Evolutionary conservation across 768 basidiomycete species (phyloP).

Genomic region (Brasilioporus rufonigricans): DNA sequence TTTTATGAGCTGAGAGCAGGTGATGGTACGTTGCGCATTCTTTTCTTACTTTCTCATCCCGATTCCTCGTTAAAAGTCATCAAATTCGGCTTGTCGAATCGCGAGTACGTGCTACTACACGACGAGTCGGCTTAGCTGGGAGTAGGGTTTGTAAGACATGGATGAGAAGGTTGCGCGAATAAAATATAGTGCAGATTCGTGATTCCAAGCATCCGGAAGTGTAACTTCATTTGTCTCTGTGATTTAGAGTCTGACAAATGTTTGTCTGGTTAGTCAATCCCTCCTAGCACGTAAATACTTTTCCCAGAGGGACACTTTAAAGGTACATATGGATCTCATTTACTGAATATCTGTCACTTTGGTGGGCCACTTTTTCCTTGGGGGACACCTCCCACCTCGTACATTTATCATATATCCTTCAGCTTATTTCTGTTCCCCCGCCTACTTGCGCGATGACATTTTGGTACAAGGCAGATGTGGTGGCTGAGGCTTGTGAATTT

Average conservation of each 20-base stretch:
- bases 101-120: conserved; percentile 84
- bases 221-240: neutral
- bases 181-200: neutral
- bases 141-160: neutral
- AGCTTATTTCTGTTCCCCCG: no score
- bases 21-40: conserved; percentile 58
- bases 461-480: no score
- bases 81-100: conserved; percentile 77
- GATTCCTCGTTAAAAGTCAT: conserved; percentile 51
- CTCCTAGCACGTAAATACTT: neutral
- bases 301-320: no score
- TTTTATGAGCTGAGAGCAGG: conserved; percentile 80
- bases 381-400: no score
- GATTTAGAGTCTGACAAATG: neutral
- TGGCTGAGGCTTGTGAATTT: no score
- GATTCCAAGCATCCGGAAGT: neutral
- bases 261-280: conserved; percentile 1
- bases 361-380: no score
- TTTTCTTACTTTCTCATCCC: neutral
- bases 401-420: no score
- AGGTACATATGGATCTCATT: no score
- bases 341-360: no score
- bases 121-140: conserved; percentile 60
- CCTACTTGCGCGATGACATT: no score
- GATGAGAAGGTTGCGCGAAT: neutral